phyloP scores from a whole-genome alignment of 1,284 basidiomycete genomes.

The Entoloma clypeatum region DNA sequence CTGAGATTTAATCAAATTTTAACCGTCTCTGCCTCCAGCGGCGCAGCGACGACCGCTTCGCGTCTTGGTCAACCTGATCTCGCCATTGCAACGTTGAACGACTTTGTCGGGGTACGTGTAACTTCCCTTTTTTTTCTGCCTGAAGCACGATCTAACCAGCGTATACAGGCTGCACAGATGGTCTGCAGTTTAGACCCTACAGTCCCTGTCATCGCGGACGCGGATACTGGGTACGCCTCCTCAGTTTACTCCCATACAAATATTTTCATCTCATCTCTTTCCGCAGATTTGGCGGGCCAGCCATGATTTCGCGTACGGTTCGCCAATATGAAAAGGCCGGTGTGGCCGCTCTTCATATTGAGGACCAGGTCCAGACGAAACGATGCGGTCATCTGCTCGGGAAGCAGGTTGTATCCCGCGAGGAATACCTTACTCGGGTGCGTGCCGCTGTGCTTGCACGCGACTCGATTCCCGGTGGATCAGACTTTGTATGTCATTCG shows the following conservation, averaged over 20 bases:
- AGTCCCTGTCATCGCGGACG: constrained; percentile 74
- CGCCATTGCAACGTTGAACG: constrained; percentile 77
- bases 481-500: constrained; percentile 44
- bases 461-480: constrained; percentile 65
- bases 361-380: constrained; percentile 82
- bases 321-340: constrained; percentile 68
- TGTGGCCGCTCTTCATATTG: constrained; percentile 76
- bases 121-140: constrained; percentile 7
- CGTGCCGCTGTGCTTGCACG: constrained; percentile 73
- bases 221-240: constrained; percentile 62
- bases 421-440: constrained; percentile 73
- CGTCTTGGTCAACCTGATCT: constrained; percentile 76
- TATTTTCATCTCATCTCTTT: neutral
- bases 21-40: constrained; percentile 32
- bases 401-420: constrained; percentile 62
- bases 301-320: constrained; percentile 75
- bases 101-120: constrained; percentile 60
- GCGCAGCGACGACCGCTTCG: constrained; percentile 75
- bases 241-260: neutral
- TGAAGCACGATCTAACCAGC: constrained; percentile 1
- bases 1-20: neutral
- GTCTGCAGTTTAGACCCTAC: constrained; percentile 62
- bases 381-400: constrained; percentile 80
- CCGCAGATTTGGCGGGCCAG: constrained; percentile 70
- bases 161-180: constrained; percentile 41